Conservation (phyloP, 108 stramenopile species). For the Nitzschia sp. region DNA sequence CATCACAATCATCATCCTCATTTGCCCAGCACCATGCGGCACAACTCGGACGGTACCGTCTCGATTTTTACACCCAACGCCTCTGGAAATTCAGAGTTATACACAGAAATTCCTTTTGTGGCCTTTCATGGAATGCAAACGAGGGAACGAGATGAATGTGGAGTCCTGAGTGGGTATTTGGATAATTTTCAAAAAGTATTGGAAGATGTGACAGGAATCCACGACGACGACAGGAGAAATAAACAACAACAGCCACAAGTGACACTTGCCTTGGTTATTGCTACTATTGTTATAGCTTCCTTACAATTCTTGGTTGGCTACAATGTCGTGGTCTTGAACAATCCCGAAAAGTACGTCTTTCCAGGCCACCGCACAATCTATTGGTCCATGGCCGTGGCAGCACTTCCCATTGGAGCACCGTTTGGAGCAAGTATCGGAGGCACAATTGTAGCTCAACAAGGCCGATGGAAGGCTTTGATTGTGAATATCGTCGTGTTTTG, state of each 20-base stretch:
- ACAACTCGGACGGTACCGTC: conserved; percentile 8
- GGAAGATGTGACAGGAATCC: not conserved
- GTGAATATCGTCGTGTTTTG: not conserved
- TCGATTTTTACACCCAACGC: conserved; percentile 6
- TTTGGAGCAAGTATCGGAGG: conserved; percentile 10
- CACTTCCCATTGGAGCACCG: conserved; percentile 13
- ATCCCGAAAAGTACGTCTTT: conserved; percentile 11
- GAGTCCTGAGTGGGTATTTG: not conserved
- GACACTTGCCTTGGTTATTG: conserved; percentile 5
- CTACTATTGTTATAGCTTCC: not conserved
- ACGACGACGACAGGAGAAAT: not conserved
- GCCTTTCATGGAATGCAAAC: conserved; percentile 24
- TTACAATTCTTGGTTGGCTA: conserved; percentile 19
- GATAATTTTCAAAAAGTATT: not conserved
- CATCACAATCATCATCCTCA: not conserved
- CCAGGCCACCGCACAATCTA: conserved; percentile 10
- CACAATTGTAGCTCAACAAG: not conserved
- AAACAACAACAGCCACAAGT: not conserved
- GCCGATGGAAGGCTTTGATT: conserved; percentile 1
- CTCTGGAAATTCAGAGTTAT: not conserved
- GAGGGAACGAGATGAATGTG: conserved; percentile 1
- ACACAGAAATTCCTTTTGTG: conserved; percentile 15
- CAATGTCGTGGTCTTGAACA: conserved; percentile 18
- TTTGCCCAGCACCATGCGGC: conserved; percentile 5
- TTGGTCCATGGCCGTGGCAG: conserved; percentile 16